Evolutionary conservation across 164 flowering plant species (phyloP), one percentile per base, ranked within the genome.

Genomic region (Nymphaea colorata): DNA sequence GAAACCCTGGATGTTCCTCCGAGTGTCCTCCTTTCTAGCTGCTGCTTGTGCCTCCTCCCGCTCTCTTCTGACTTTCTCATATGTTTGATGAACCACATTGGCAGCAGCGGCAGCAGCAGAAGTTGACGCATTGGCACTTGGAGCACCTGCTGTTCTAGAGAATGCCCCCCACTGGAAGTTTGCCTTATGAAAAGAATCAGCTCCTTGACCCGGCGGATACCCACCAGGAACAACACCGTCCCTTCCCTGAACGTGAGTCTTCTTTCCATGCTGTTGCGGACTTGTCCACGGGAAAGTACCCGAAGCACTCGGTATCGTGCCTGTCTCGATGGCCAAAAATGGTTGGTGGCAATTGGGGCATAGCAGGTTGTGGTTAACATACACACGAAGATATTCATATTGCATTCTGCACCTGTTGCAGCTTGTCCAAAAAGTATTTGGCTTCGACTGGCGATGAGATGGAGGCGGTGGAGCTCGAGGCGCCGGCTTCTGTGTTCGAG

Each of bases 371-470:
- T 82, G 86, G 71, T 92, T 86, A 12, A 82, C 82, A 81, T 89
- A 87, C 4, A 78, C 75, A 43, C 84, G 78, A 42, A 81, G 83
- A 75, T 88, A 92, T 78, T 89, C 94, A 70, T 83, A 92, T 8
- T 88, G 92, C 85, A 89, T 83, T 74, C 82, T 82, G 82, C 98
- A 92, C 18, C 74, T 61, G 61, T 79, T 76, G 72, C 98, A 92
- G 14, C 78, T 77, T 4, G 98, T 92, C 98, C 98, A 89, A 71
- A 92, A 92, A 41, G 82, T 82, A 62, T 61, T 72, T n/a, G 72
- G 69, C 18, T 80, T 82, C 47, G 82, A 65, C 59, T 65, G 78
- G 43, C 55, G 79, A 17, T 83, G 59, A 69, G 86, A 45, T 62
- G 80, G 66, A 43, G 83, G 73, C 44, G 70, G 63, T 51, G 82